Percentiles rank a stretch among this genome's conserved stretches.
Conservation (phyloP, 2,329 filamentous ascomycete genomes). For the Ceratocystis destructans region DNA sequence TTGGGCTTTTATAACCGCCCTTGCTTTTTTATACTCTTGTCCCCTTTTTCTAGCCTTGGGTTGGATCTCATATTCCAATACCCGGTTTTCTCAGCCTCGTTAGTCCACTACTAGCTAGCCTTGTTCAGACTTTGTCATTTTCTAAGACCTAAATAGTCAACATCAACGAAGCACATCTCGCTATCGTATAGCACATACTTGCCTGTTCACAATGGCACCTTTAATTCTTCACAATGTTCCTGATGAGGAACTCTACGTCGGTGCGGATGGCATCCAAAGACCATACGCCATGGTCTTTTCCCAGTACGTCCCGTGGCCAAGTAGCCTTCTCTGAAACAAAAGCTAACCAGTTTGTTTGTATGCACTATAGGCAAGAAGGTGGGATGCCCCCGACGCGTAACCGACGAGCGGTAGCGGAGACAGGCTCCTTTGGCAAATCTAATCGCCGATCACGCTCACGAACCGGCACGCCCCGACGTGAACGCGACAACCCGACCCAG, state of each 20-base stretch:
- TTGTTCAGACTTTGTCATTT: no score
- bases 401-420: slow-evolving; percentile 43
- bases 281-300: slow-evolving; percentile 54
- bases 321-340: background rate
- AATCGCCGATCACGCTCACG: slow-evolving; percentile 48
- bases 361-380: slow-evolving; percentile 36
- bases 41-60: no score
- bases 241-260: slow-evolving; percentile 52
- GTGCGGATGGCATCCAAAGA: slow-evolving; percentile 50
- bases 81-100: no score
- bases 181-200: background rate
- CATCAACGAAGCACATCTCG: background rate
- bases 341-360: background rate
- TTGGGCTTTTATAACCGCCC: background rate
- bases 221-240: slow-evolving; percentile 56
- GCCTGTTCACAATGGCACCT: slow-evolving; percentile 40
- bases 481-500: slow-evolving; percentile 47
- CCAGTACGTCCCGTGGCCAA: slow-evolving; percentile 33
- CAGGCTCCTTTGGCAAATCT: slow-evolving; percentile 54
- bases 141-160: background rate
- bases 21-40: background rate
- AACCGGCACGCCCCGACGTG: slow-evolving; percentile 42
- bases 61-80: no score
- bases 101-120: no score
- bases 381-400: slow-evolving; percentile 35